A percentile compares a stretch with the other conserved stretches of the same genome.
Evolutionary conservation across 352 stramenopile species (phyloP).

Genomic region (Phytophthora sp.): DNA sequence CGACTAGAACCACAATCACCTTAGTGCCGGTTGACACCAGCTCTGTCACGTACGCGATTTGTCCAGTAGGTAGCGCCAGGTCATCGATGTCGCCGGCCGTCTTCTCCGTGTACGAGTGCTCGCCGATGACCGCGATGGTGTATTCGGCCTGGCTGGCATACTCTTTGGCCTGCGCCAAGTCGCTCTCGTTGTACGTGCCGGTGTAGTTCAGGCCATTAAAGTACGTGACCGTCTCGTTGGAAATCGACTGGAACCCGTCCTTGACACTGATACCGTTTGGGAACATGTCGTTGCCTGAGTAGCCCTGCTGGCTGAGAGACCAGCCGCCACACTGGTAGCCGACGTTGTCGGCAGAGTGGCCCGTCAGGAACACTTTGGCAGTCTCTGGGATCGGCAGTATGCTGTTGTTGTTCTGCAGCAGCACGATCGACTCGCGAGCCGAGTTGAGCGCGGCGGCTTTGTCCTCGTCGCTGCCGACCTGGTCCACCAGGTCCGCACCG

Average conservation of each 20-base stretch:
- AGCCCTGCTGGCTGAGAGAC: slow-evolving; percentile 84
- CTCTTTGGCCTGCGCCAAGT: slow-evolving; percentile 60
- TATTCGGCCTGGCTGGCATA: slow-evolving; percentile 57
- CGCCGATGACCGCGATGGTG: slow-evolving; percentile 78
- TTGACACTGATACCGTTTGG: slow-evolving; percentile 68
- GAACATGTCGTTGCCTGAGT: slow-evolving; percentile 68
- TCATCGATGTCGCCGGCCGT: slow-evolving; percentile 81
- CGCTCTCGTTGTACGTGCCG: slow-evolving; percentile 50
- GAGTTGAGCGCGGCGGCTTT: slow-evolving; percentile 54
- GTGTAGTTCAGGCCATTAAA: slow-evolving; percentile 65
- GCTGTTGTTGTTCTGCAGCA: slow-evolving; percentile 79
- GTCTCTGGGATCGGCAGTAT: slow-evolving; percentile 49
- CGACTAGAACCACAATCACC: slow-evolving; percentile 78
- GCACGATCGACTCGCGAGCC: slow-evolving; percentile 77
- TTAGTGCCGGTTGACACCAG: slow-evolving; percentile 69
- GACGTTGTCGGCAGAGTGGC: slow-evolving; percentile 62
- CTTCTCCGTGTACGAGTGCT: slow-evolving; percentile 84
- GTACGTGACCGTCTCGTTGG: slow-evolving; percentile 41
- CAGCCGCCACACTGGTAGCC: slow-evolving; percentile 77
- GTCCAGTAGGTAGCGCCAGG: slow-evolving; percentile 59
- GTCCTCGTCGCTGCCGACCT: slow-evolving; percentile 56
- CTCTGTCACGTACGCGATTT: slow-evolving; percentile 76
- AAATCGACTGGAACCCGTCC: slow-evolving; percentile 50
- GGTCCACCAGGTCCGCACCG: slow-evolving; percentile 44
- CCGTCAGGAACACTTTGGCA: slow-evolving; percentile 61